Evolutionary conservation across 495 filamentous ascomycete species (phyloP), one percentile per base, ranked within the genome.

Genomic region (Thermothielavioides terrestris): DNA sequence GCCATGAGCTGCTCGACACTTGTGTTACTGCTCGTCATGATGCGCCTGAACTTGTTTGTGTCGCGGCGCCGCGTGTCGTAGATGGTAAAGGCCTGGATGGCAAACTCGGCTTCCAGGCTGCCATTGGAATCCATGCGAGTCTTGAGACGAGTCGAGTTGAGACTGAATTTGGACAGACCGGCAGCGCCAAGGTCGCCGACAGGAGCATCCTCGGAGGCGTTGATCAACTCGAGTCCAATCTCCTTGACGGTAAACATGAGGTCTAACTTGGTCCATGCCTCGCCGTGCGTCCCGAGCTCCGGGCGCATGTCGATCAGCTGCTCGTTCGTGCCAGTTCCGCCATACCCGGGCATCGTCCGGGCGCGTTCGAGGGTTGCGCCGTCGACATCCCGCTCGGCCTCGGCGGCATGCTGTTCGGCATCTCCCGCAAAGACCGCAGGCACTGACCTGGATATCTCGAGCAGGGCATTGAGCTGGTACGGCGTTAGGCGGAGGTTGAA

Each of bases 1-100:
- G 92, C 92, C 94, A 98, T 97, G 62, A 97, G 94, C 68, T 97
- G 92, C 60, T 94, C 86, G 9, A 92, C 89, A 43, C 85, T 84
- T 52, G 88, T 86, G 63, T 96, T 97, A 58, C 89, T 86, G 54
- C 94, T 81, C 20, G 91, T 90, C 92, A 98, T 97, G 67, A 97
- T 95, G 64, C 94, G 94, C 36, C 88, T 80, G 77, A 91, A 98
- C 64, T 95, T 95, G 67, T 95, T 97, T 7, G 82, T 87, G 52
- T 92, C 89, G 38, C 79, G 75, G 23, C 78, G 81, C 41, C 92
- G 82, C 53, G 85, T 96, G 61, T 98, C 92, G 39, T 83, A 80
- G 55, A 97, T 95, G 0, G 90, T 94, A 63, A 98, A 94, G 0
- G 92, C 92, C 51, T 95, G 85, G 22, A 97, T 88, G 41, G 95